phyloP scores from a whole-genome alignment of 768 basidiomycete genomes.

The Xerocomus spinulosus region DNA sequence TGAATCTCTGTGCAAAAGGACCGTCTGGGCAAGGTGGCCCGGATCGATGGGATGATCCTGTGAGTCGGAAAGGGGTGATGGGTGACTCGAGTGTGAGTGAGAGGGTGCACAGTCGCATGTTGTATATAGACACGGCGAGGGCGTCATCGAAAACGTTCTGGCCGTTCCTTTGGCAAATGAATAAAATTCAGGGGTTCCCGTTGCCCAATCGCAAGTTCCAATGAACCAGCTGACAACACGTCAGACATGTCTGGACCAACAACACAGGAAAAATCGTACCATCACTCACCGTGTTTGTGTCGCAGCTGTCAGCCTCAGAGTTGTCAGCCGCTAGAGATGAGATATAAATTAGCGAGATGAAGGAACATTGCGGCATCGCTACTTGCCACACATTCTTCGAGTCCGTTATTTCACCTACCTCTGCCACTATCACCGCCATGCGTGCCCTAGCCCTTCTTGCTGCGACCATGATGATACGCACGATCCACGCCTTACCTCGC shows the following conservation, averaged over 20 bases:
- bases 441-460: constrained; percentile 19
- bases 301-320: constrained; percentile 16
- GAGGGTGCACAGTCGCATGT: not conserved
- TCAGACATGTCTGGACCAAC: not conserved
- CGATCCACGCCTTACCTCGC: constrained; percentile 20
- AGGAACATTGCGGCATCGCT: constrained; percentile 1
- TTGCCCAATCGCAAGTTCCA: not conserved
- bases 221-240: not conserved
- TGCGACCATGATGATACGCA: constrained; percentile 23
- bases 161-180: not conserved
- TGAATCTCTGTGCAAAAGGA: not conserved
- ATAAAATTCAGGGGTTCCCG: not conserved
- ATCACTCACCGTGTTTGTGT: not conserved
- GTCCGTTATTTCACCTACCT: constrained; percentile 8
- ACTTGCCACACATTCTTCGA: not conserved
- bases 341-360: constrained; percentile 13
- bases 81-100: no score
- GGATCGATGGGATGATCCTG: constrained; percentile 1
- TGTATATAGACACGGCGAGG: not conserved
- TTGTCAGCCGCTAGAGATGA: constrained; percentile 23
- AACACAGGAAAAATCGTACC: not conserved
- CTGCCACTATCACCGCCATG: constrained; percentile 23
- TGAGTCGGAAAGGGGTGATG: not conserved
- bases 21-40: no score
- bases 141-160: not conserved